Conservation (phyloP, 108 stramenopile genomes). For the Pseudonitzschia delicatissima region DNA sequence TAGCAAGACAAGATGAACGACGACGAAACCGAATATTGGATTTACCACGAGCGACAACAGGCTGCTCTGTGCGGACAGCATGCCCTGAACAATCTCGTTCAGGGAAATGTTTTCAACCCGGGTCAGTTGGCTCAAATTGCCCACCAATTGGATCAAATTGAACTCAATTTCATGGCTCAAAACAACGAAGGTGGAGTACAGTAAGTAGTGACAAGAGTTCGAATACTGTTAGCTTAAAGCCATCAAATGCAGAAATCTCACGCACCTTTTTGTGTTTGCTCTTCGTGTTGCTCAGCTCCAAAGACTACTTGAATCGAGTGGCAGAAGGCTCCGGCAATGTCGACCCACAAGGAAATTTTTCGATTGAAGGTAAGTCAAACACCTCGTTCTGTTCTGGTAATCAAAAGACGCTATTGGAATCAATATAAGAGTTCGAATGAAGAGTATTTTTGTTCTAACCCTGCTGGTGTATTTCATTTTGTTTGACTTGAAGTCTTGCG, state of each 20-base stretch:
- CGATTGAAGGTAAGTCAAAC: conserved; percentile 37
- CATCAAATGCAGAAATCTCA: not conserved
- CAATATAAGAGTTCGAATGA: too few relatives aligned
- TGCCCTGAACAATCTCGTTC: conserved; percentile 87
- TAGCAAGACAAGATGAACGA: conserved; percentile 8
- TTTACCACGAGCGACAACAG: conserved; percentile 91
- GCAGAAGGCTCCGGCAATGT: conserved; percentile 76
- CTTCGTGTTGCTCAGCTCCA: conserved; percentile 33
- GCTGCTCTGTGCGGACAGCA: conserved; percentile 90
- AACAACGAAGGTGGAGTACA: conserved; percentile 62
- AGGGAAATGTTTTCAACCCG: conserved; percentile 64
- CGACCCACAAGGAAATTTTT: conserved; percentile 79
- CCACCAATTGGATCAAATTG: conserved; percentile 77
- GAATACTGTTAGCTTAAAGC: too few relatives aligned
- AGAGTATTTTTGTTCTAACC: too few relatives aligned
- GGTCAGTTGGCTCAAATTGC: conserved; percentile 78
- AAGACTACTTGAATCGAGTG: conserved; percentile 66
- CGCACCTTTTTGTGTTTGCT: not conserved
- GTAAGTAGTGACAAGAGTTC: too few relatives aligned
- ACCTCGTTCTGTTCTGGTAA: too few relatives aligned
- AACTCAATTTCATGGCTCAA: conserved; percentile 74
- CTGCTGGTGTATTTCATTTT: not conserved
- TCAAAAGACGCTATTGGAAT: not conserved
- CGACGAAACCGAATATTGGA: conserved; percentile 41
- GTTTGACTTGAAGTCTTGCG: conserved; percentile 54